A percentile compares a stretch with the other conserved stretches of the same genome.
These are phyloP conservation scores for Neurospora sp. DNA, from an alignment of 495 filamentous ascomycete species.

Conservation along the genomic window DNA sequence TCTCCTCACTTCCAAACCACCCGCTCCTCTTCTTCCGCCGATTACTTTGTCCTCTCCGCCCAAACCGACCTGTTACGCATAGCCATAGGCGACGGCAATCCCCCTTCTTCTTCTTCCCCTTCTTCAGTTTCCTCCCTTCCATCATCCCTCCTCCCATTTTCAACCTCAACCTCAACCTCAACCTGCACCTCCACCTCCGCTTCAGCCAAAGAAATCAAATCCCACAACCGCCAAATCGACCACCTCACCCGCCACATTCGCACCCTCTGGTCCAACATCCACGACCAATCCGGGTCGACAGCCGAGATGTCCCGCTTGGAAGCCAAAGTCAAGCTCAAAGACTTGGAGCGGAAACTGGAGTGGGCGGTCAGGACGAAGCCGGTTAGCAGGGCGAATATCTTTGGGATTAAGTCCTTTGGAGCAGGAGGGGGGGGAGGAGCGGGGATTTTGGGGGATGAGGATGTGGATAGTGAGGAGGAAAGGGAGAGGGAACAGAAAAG, in stretches of 20 bases:
- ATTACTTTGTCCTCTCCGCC: constrained; percentile 58
- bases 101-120: background rate
- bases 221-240: constrained; percentile 64
- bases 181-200: too few species aligned
- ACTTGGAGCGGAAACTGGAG: constrained; percentile 58
- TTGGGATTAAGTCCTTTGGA: constrained; percentile 23
- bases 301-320: constrained; percentile 61
- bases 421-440: background rate
- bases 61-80: constrained; percentile 59
- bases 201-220: background rate
- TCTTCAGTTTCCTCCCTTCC: constrained; percentile 3
- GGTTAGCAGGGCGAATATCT: constrained; percentile 47
- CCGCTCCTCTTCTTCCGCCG: constrained; percentile 6
- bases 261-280: constrained; percentile 57
- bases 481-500: background rate
- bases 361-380: constrained; percentile 60
- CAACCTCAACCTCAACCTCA: constrained; percentile 1
- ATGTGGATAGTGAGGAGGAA: constrained; percentile 17
- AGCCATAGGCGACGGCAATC: constrained; percentile 53
- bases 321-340: constrained; percentile 61
- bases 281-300: constrained; percentile 52
- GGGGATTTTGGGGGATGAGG: constrained; percentile 4
- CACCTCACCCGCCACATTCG: constrained; percentile 51
- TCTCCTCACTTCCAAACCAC: background rate
- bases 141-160: constrained; percentile 9